Percentiles rank a stretch among this genome's conserved stretches.
Evolutionary conservation across 2,329 filamentous ascomycete species (phyloP).

Genomic region (Phyllosticta citriasiana): DNA sequence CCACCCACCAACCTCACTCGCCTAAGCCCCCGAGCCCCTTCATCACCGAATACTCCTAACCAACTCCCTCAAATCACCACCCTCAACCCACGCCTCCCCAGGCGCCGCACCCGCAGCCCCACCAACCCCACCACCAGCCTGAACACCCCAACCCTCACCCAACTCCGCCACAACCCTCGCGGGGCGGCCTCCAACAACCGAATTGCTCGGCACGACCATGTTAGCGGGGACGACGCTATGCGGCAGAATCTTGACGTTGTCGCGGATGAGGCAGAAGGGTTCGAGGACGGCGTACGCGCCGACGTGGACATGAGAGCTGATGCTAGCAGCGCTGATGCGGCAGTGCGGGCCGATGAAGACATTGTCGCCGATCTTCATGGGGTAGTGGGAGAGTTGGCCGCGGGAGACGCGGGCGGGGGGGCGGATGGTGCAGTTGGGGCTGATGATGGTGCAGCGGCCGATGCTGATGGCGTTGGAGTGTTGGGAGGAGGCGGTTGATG

Average conservation of each 20-base stretch:
- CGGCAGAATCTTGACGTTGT: conserved; percentile 81
- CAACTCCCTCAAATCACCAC: conserved; percentile 39
- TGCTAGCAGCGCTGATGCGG: conserved; percentile 64
- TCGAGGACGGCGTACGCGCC: conserved; percentile 68
- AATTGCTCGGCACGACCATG: conserved; percentile 89
- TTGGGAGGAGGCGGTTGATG: conserved; percentile 17
- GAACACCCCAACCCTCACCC: conserved; percentile 42
- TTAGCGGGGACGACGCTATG: conserved; percentile 73
- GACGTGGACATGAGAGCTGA: conserved; percentile 81
- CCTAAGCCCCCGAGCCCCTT: no score
- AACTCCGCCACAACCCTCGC: conserved; percentile 37
- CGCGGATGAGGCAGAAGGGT: conserved; percentile 85
- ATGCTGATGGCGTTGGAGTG: conserved; percentile 61
- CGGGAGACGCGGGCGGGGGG: conserved; percentile 77
- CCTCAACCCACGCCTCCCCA: conserved; percentile 39
- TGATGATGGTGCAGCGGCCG: conserved; percentile 84
- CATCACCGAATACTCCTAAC: conserved; percentile 35
- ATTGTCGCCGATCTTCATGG: conserved; percentile 87
- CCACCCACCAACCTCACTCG: no score
- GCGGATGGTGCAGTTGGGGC: conserved; percentile 64
- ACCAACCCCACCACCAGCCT: conserved; percentile 11
- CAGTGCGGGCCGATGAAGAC: conserved; percentile 69
- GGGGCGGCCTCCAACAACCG: conserved; percentile 62
- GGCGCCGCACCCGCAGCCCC: conserved; percentile 12
- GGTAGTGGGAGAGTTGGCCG: conserved; percentile 67